Base-by-base conservation (phyloP, 192 early-diverging fungal genomes). In the Dissophora ornata region DNA sequence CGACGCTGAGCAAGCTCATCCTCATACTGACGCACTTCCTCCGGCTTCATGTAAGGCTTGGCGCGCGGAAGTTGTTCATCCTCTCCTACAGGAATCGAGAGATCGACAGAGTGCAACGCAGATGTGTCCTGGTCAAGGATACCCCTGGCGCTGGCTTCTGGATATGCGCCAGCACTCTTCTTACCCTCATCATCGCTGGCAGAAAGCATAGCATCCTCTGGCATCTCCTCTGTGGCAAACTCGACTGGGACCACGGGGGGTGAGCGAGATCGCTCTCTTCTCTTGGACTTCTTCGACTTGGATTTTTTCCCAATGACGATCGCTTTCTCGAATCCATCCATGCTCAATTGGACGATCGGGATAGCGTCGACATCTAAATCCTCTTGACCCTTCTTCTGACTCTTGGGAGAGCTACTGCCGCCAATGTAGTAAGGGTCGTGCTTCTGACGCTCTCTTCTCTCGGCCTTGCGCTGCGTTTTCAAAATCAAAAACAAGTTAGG, bases 351-450 rank as follows among this genome's bases (percentile, higher is more conserved):
- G 3, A 96, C 89, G 47, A 96, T 90, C 4, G 93, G 93, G 55
- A 96, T 95, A 13, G 85, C 84, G 60, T 96, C 90, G 0, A 94
- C 91, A 58, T 91, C 90, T 56, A 86, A 82, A 67, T 91, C 87
- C 22, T 87, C 86, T 9, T 69, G 71, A 32, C 65, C 30, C 42
- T 78, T 40, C 25, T 82, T 81, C 21, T 64, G 36, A 32, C 60
- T 78, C 48, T 83, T 83, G 4, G 67, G 34, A 26, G 78, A 64
- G 16, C 40, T 57, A 18, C 78, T 69, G 36, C 83, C 77, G 36
- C 85, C 83, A 56, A 90, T 92, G 55, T 95, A 91, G 63, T 87
- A 92, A 26, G 87, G 87, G 69, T 91, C 89, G 57, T 84, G 81
- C 45, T 85, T 83, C 18, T 58, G 80, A 4, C 80, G 80, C 56